phyloP scores from a whole-genome alignment of 2,329 filamentous ascomycete species.

The Coniochaeta sp. region DNA sequence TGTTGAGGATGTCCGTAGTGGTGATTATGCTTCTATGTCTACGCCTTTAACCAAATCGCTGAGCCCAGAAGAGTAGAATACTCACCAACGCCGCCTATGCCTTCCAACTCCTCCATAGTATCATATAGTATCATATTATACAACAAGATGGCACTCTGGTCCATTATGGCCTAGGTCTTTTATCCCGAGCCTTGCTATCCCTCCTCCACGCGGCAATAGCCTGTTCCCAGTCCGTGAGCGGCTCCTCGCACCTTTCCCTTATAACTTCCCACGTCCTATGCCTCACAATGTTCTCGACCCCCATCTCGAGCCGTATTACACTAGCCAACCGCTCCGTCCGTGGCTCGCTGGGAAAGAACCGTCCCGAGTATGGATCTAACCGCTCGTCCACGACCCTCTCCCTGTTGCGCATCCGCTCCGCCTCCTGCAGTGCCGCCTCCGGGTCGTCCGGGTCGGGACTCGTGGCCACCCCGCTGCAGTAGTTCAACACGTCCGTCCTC shows the following conservation, averaged over 20 bases:
- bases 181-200: conserved; percentile 9
- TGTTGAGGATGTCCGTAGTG: background rate
- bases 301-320: conserved; percentile 65
- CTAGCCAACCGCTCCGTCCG: conserved; percentile 72
- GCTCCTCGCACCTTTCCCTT: conserved; percentile 62
- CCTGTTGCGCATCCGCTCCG: conserved; percentile 61
- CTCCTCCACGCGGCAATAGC: conserved; percentile 57
- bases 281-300: conserved; percentile 72
- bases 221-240: conserved; percentile 55
- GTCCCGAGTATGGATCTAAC: conserved; percentile 80
- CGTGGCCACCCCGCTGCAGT: conserved; percentile 82
- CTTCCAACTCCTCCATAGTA: background rate
- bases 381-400: conserved; percentile 78
- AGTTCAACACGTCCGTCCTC: conserved; percentile 75
- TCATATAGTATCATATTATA: background rate
- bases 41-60: background rate
- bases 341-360: conserved; percentile 74
- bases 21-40: background rate
- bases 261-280: conserved; percentile 75
- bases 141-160: background rate
- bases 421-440: conserved; percentile 59
- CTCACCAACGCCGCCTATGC: background rate
- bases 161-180: background rate
- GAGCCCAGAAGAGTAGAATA: background rate
- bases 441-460: conserved; percentile 84